Evolutionary conservation across 225 moss, liverwort and hornwort genomes (phyloP).

Genomic region (Marchantia paleacea): DNA sequence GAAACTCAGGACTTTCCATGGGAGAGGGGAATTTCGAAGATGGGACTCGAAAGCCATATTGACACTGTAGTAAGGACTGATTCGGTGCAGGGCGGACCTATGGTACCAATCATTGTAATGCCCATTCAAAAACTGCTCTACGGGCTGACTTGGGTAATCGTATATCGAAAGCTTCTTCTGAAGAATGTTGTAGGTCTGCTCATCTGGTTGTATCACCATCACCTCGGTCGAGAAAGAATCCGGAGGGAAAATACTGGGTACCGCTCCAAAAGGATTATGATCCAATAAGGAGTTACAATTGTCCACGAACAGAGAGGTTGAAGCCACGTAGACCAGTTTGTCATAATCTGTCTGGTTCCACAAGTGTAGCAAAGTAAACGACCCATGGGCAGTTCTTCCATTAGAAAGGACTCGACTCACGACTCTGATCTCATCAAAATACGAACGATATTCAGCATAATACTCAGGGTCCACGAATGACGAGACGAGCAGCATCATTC

Average conservation of each 20-base stretch:
- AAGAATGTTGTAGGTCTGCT: constrained; percentile 42
- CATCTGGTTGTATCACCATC: constrained; percentile 67
- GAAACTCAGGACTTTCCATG: constrained; percentile 61
- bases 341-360: constrained; percentile 73
- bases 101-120: constrained; percentile 61
- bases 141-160: constrained; percentile 21
- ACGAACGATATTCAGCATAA: constrained; percentile 34
- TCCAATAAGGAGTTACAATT: constrained; percentile 68
- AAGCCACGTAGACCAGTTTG: constrained; percentile 64
- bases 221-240: constrained; percentile 69
- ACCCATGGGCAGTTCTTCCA: constrained; percentile 25
- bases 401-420: constrained; percentile 40
- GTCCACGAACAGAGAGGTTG: constrained; percentile 58
- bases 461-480: constrained; percentile 33
- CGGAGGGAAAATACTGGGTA: constrained; percentile 50
- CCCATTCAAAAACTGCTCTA: constrained; percentile 56
- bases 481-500: constrained; percentile 58
- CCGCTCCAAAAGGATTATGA: constrained; percentile 71
- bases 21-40: constrained; percentile 24
- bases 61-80: constrained; percentile 50
- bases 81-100: constrained; percentile 57
- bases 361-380: constrained; percentile 55
- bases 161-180: constrained; percentile 19
- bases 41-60: constrained; percentile 32
- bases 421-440: constrained; percentile 59